A percentile compares a stretch with the other conserved stretches of the same genome.
Evolutionary conservation across 768 basidiomycete species (phyloP).

Genomic region (Phylloporus sp.): DNA sequence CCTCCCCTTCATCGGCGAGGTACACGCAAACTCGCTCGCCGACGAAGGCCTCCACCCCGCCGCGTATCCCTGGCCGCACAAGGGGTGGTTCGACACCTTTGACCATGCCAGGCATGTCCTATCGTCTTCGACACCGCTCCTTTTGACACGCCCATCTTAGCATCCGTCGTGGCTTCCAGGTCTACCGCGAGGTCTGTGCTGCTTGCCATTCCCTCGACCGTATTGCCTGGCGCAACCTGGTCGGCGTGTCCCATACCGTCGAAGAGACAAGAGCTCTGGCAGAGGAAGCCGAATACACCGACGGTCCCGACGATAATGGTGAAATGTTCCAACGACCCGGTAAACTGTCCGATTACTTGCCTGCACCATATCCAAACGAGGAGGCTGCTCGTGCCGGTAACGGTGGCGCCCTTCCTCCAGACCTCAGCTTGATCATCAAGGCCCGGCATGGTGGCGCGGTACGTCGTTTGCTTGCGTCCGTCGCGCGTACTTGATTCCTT

Average conservation of each 20-base stretch:
- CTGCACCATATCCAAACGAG: conserved; percentile 92
- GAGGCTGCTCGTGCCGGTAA: conserved; percentile 95
- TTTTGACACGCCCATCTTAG: conserved; percentile 36
- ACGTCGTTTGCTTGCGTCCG: conserved; percentile 32
- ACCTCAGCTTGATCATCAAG: conserved; percentile 95
- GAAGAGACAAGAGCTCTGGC: conserved; percentile 89
- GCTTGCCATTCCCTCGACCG: conserved; percentile 99
- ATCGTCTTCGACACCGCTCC: conserved; percentile 3
- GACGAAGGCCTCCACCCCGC: conserved; percentile 94
- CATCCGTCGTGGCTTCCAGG: conserved; percentile 93
- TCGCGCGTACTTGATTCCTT: conserved; percentile 2
- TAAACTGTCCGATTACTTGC: conserved; percentile 97
- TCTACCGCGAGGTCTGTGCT: conserved; percentile 98
- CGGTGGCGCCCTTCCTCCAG: conserved; percentile 92
- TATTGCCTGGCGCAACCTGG: conserved; percentile 99
- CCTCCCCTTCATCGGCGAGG: conserved; percentile 86
- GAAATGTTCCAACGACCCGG: conserved; percentile 99
- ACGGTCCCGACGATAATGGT: conserved; percentile 90
- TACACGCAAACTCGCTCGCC: conserved; percentile 85
- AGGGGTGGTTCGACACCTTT: conserved; percentile 82
- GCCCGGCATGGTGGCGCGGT: conserved; percentile 96
- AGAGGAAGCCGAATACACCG: conserved; percentile 94
- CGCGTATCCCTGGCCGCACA: conserved; percentile 87
- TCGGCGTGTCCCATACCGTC: conserved; percentile 94
- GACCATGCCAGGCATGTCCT: conserved; percentile 87